These are phyloP conservation scores for Ophiostoma sp. DNA, from an alignment of 2,329 filamentous ascomycete genomes.

Conservation along the genomic window DNA sequence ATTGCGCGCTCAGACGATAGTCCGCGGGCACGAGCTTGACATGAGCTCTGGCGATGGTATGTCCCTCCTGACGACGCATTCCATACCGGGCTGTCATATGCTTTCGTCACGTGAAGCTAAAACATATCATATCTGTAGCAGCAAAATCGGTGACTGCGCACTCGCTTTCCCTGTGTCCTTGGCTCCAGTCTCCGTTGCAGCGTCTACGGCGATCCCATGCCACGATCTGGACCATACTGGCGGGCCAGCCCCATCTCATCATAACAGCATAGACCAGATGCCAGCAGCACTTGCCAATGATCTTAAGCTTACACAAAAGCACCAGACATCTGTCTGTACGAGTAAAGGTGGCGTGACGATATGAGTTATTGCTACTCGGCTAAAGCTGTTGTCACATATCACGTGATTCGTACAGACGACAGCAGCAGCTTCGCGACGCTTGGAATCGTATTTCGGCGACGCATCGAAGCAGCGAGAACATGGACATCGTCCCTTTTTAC, in stretches of 20 bases:
- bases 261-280: too few species aligned
- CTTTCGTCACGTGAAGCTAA: background rate
- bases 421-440: background rate
- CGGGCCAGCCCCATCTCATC: background rate
- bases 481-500: background rate
- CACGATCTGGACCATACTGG: background rate
- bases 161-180: too few species aligned
- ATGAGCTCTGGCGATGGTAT: background rate
- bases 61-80: slow-evolving; percentile 3
- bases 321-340: background rate
- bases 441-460: background rate
- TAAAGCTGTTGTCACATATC: background rate
- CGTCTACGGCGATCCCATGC: background rate
- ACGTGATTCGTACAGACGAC: background rate
- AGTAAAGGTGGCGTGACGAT: background rate
- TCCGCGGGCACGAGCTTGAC: background rate
- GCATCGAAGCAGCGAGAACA: background rate
- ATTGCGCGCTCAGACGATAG: background rate
- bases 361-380: background rate
- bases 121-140: too few species aligned
- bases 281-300: too few species aligned
- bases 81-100: background rate
- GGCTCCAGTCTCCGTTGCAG: background rate
- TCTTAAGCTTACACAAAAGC: too few species aligned
- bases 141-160: too few species aligned